These are phyloP conservation scores for Exserohilum rostratum DNA, from an alignment of 2,329 filamentous ascomycete genomes.

Conservation along the genomic window DNA sequence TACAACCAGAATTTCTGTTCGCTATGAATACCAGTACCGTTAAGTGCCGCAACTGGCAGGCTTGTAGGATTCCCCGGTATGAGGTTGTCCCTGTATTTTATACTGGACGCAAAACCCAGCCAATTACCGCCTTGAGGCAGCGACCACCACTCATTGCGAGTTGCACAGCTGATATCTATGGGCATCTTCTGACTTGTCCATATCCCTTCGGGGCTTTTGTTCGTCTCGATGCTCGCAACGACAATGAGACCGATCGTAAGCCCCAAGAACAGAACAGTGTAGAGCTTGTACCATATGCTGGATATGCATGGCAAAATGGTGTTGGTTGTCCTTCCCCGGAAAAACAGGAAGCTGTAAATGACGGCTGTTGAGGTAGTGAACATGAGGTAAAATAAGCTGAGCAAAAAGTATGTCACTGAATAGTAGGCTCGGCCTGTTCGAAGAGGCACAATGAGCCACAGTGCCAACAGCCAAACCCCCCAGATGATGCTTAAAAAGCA, in stretches of 20 bases:
- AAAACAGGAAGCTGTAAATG: constrained; percentile 9
- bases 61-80: neutral
- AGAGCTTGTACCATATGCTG: constrained; percentile 19
- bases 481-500: neutral
- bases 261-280: constrained; percentile 12
- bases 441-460: neutral
- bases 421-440: no score
- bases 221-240: constrained; percentile 17
- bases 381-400: neutral
- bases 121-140: neutral
- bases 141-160: neutral
- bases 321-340: constrained; percentile 13
- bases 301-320: constrained; percentile 19
- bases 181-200: neutral
- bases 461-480: neutral
- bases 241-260: constrained; percentile 8
- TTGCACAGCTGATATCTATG: neutral
- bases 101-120: neutral
- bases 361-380: neutral
- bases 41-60: neutral
- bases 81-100: neutral
- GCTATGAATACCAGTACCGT: neutral
- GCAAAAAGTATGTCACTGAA: neutral
- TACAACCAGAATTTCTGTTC: neutral
- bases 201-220: neutral